These are phyloP conservation scores for Ceratonia siliqua DNA, from an alignment of 306 rosid genomes.

Conservation along the genomic window DNA sequence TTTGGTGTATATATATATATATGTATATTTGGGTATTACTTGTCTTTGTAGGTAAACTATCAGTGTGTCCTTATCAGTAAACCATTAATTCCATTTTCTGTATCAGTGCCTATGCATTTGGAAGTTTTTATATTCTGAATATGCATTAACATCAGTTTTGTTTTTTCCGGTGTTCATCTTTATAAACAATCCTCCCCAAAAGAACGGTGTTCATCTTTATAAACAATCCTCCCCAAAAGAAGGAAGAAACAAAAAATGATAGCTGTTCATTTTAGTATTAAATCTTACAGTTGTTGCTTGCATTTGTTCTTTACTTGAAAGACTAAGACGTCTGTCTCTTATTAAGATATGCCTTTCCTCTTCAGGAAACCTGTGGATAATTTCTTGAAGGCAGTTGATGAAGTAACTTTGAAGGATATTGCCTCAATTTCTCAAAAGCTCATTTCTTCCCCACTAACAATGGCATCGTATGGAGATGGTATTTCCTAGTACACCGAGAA, in stretches of 20 bases:
- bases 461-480: slow-evolving; percentile 97
- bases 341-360: slow-evolving; percentile 19
- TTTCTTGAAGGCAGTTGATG: slow-evolving; percentile 80
- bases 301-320: slow-evolving; percentile 13
- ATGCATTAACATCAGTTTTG: neutral
- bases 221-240: neutral
- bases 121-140: neutral
- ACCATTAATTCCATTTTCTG: neutral
- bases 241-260: neutral
- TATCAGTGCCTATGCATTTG: neutral
- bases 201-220: neutral
- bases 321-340: neutral
- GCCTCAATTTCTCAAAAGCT: slow-evolving; percentile 74
- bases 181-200: neutral
- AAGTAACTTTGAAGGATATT: slow-evolving; percentile 65
- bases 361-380: slow-evolving; percentile 75
- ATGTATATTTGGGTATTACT: no score
- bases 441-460: slow-evolving; percentile 82
- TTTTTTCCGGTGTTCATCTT: neutral
- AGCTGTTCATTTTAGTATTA: slow-evolving; percentile 9
- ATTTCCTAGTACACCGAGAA: slow-evolving; percentile 13
- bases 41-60: no score
- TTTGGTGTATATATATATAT: no score
- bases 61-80: neutral
- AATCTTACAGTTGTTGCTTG: neutral